phyloP scores from a whole-genome alignment of 441 rosid species.

The Cnidoscolus chayamansa region DNA sequence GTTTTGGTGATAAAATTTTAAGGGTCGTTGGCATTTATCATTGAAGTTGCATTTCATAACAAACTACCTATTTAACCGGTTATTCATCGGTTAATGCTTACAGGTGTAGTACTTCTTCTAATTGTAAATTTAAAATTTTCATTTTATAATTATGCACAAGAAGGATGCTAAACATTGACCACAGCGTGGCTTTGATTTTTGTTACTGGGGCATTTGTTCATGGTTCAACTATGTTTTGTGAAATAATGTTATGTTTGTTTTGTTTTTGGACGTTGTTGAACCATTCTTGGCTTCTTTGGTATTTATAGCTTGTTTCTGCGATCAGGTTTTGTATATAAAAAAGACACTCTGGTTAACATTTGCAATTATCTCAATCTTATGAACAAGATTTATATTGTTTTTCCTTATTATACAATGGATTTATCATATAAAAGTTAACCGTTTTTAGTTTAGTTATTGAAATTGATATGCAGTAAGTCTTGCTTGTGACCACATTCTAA shows the following conservation, averaged over 20 bases:
- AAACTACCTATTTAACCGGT: too few relatives aligned
- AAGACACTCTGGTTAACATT: neutral
- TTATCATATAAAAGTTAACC: neutral
- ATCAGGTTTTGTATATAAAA: neutral
- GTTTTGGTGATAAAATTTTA: neutral
- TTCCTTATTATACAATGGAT: neutral
- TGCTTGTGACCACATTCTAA: neutral
- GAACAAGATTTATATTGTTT: neutral
- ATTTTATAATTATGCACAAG: too few relatives aligned
- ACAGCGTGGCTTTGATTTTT: neutral
- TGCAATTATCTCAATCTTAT: neutral
- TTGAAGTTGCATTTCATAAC: too few relatives aligned
- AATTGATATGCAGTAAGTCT: neutral
- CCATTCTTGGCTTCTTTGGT: neutral
- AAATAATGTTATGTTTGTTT: neutral
- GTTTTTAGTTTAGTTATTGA: neutral
- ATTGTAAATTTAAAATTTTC: too few relatives aligned
- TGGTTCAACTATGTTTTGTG: neutral
- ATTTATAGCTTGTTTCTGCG: neutral
- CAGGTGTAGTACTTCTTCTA: too few relatives aligned
- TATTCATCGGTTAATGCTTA: too few relatives aligned
- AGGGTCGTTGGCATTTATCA: too few relatives aligned
- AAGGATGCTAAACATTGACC: too few relatives aligned
- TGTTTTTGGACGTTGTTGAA: neutral
- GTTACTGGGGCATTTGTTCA: neutral